Conservation (phyloP, 2,329 filamentous ascomycete species). For the Fusarium camptoceras region DNA sequence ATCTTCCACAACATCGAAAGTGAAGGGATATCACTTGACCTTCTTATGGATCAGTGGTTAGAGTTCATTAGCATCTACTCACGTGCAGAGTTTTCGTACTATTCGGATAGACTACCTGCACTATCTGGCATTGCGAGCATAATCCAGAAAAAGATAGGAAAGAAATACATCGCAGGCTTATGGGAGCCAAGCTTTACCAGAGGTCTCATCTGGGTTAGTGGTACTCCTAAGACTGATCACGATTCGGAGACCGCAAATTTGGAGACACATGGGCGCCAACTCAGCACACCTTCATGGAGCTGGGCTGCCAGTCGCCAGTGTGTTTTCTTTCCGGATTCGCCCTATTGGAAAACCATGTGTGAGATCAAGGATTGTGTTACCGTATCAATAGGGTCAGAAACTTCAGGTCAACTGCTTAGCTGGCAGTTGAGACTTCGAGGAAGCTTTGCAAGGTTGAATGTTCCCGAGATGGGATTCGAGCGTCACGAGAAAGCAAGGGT, state of each 20-base stretch:
- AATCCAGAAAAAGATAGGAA: background rate
- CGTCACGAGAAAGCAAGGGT: too few species aligned
- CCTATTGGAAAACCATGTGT: too few species aligned
- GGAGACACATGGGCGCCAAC: too few species aligned
- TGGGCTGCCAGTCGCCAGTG: background rate
- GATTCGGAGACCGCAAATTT: background rate
- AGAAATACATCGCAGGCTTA: background rate
- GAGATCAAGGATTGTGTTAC: too few species aligned
- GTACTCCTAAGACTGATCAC: background rate
- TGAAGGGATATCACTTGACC: background rate
- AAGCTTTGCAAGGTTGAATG: rapidly evolving
- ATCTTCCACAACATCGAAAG: too few species aligned
- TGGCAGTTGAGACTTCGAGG: background rate
- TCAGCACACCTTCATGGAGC: background rate
- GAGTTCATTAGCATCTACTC: background rate
- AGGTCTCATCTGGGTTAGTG: background rate
- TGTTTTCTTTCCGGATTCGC: background rate
- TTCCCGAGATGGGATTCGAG: background rate
- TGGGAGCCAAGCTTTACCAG: background rate
- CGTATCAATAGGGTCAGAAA: background rate
- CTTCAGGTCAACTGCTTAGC: background rate
- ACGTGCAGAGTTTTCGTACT: background rate
- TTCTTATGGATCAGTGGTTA: background rate
- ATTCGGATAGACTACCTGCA: background rate
- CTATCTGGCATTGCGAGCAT: background rate